These are phyloP conservation scores for Lentinula aciculospora DNA, from an alignment of 768 basidiomycete genomes.

Conservation along the genomic window DNA sequence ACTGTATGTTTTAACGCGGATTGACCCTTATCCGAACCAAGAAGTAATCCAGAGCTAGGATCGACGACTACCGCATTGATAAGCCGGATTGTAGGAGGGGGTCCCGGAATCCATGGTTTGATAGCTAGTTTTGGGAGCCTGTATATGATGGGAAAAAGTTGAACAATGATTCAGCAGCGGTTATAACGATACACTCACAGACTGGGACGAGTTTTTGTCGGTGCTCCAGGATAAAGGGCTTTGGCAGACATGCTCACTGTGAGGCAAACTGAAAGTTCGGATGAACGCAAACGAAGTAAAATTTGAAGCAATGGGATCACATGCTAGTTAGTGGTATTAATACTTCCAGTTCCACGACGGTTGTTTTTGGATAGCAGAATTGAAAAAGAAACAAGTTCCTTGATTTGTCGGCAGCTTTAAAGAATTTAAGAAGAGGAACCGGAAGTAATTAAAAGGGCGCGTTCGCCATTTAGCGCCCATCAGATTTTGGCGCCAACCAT, in stretches of 20 bases:
- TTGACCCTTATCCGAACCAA: slow-evolving; percentile 11
- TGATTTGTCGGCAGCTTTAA: no score
- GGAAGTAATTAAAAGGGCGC: background rate
- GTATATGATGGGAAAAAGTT: background rate
- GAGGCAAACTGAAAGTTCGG: no score
- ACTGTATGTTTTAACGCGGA: slow-evolving; percentile 15
- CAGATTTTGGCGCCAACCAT: background rate
- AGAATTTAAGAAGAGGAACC: no score
- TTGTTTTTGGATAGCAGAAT: no score
- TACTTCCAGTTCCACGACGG: no score
- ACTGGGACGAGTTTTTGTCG: slow-evolving; percentile 1
- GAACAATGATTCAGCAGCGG: background rate
- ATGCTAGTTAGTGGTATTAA: no score
- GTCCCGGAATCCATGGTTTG: slow-evolving; percentile 29
- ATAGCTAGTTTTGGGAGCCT: slow-evolving; percentile 23
- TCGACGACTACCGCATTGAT: slow-evolving; percentile 28
- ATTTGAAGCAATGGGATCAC: background rate
- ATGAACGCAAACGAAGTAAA: background rate
- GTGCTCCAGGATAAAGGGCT: slow-evolving; percentile 10
- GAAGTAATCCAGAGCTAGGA: slow-evolving; percentile 18
- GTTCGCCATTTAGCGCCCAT: background rate
- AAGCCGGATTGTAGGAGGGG: slow-evolving; percentile 20
- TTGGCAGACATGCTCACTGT: background rate
- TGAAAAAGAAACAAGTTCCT: no score
- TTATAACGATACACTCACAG: background rate